Base-by-base conservation (phyloP, 257 asterid species). In the Buddleja alternifolia region DNA sequence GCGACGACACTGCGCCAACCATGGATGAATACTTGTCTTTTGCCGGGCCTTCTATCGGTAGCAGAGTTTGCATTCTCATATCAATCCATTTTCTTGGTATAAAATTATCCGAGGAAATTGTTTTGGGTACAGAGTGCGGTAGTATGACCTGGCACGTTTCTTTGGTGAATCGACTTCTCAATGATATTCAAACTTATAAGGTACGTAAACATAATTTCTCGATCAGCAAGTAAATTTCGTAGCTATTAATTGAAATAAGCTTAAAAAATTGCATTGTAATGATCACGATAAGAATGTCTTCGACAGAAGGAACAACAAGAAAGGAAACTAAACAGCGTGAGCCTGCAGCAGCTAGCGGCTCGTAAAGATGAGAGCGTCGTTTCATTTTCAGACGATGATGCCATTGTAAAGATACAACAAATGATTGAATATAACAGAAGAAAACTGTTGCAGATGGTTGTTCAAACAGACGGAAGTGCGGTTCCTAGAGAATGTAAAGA, bases 401-500 rank as follows among this genome's bases (percentile, higher is more conserved):
- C 80, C 0, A 21, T 40, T 37, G 0, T 12, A 29, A 54, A 48
- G 15, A 41, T 59, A 36, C n/a, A 47, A 14, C 62, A 57, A 29
- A 45, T 64, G 23, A 63, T 71, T 2, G 84, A 75, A 45, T 23
- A 14, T 12, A 60, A 68, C 47, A 61, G 81, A 71, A 78, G 76
- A 58, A 44, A 73, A 37, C 66, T 78, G 54, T 62, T 78, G 56
- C 66, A 42, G 51, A 66, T 78, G 29, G 86, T 82, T 17, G 54
- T 75, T 24, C 68, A 65, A 53, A 41, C 23, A 41, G 12, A 69
- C 0, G 80, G 78, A 37, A 78, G 75, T 41, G 2, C 53, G 14
- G 32, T 81, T 2, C 81, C 81, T 6, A 63, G 69, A 69, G 45
- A 63, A 44, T 78, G 80, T 74, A 81, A 78, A 34, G 66, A 72